phyloP scores from a whole-genome alignment of 495 filamentous ascomycete genomes.

The Annulohypoxylon maeteangense region DNA sequence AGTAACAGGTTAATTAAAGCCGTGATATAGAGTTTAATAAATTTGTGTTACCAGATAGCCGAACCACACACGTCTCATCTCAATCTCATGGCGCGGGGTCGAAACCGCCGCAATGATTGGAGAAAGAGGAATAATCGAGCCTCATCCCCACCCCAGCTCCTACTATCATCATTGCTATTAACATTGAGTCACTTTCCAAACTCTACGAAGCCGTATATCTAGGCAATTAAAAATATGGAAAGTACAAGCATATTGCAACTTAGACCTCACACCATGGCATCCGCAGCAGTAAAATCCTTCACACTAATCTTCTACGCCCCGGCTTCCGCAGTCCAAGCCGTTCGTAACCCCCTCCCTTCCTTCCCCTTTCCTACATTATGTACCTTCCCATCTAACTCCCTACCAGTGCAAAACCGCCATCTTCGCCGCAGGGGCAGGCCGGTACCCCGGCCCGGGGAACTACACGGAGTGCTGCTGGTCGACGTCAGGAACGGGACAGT shows the following conservation, averaged over 20 bases:
- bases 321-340: conserved; percentile 53
- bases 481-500: conserved; percentile 61
- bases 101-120: background rate
- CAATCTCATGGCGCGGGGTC: background rate
- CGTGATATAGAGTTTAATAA: too few species aligned
- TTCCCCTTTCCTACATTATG: background rate
- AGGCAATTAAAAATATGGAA: background rate
- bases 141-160: background rate
- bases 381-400: background rate
- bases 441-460: conserved; percentile 64
- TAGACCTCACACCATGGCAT: too few species aligned
- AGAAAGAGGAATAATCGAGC: background rate
- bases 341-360: background rate
- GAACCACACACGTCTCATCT: background rate
- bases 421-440: conserved; percentile 71
- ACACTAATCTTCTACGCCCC: conserved; percentile 69
- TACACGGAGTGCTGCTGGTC: conserved; percentile 70
- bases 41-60: too few species aligned
- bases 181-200: background rate
- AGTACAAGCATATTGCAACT: too few species aligned
- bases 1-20: too few species aligned
- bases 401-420: conserved; percentile 65
- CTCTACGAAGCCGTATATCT: background rate
- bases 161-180: background rate
- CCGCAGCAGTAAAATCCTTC: conserved; percentile 30